Evolutionary conservation across 805 yeast species (phyloP).

Genomic region (Yamadazyma endophytica): DNA sequence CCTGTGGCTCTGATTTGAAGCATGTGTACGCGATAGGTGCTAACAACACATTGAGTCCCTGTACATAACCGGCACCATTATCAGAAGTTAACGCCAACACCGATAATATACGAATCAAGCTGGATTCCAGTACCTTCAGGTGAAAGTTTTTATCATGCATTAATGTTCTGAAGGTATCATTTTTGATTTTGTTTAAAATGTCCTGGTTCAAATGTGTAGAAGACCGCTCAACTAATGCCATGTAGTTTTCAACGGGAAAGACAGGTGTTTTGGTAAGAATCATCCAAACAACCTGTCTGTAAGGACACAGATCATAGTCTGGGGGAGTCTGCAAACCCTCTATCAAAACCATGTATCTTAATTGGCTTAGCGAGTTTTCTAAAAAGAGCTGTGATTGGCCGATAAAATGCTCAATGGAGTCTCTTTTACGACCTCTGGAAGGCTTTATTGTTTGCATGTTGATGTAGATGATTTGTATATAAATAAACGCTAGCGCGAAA

Average conservation of each 20-base stretch:
- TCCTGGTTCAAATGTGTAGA: slow-evolving; percentile 42
- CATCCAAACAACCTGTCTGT: slow-evolving; percentile 77
- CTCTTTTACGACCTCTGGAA: slow-evolving; percentile 31
- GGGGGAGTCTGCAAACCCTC: slow-evolving; percentile 39
- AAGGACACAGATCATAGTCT: slow-evolving; percentile 55
- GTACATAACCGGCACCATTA: slow-evolving; percentile 59
- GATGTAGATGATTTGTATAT: slow-evolving; percentile 1
- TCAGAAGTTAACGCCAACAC: slow-evolving; percentile 55
- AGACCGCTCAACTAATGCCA: slow-evolving; percentile 46
- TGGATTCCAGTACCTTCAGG: slow-evolving; percentile 61
- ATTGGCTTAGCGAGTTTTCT: slow-evolving; percentile 31
- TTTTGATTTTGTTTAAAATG: slow-evolving; percentile 64
- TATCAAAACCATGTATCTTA: slow-evolving; percentile 34
- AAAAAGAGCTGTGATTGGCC: slow-evolving; percentile 31
- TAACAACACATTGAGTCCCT: slow-evolving; percentile 82
- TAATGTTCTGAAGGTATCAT: slow-evolving; percentile 83
- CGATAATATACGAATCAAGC: slow-evolving; percentile 64
- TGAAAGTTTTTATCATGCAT: slow-evolving; percentile 69
- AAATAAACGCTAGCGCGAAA: not conserved
- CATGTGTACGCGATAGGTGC: slow-evolving; percentile 80
- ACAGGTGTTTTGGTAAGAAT: slow-evolving; percentile 64
- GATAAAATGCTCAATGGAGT: slow-evolving; percentile 34
- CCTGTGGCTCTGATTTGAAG: slow-evolving; percentile 76
- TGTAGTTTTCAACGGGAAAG: slow-evolving; percentile 51
- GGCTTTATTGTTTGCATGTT: slow-evolving; percentile 2